Percentiles rank a stretch among this genome's conserved stretches.
Conservation (phyloP, 768 basidiomycete species). For the Solioccasus polychromus region DNA sequence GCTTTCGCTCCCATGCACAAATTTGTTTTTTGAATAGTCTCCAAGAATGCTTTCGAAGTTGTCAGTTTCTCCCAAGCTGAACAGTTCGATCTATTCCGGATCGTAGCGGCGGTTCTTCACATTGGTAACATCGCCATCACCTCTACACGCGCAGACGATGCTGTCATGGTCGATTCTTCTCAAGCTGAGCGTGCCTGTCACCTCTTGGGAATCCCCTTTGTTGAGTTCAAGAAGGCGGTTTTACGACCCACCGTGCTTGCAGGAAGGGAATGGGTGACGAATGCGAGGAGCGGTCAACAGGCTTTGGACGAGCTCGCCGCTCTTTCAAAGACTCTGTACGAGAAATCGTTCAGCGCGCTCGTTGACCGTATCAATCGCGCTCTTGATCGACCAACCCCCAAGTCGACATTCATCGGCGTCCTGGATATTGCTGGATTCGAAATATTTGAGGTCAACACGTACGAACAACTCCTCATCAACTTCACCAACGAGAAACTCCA, state of each 20-base stretch:
- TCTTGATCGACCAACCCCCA: constrained; percentile 87
- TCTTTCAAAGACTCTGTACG: constrained; percentile 93
- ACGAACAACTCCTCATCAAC: constrained; percentile 98
- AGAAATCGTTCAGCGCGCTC: constrained; percentile 91
- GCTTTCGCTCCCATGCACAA: not conserved
- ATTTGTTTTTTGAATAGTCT: constrained; percentile 4
- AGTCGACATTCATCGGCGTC: constrained; percentile 95
- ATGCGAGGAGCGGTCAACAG: constrained; percentile 87
- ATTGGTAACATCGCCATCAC: constrained; percentile 90
- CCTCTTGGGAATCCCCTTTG: constrained; percentile 81
- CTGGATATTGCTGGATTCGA: constrained; percentile 99
- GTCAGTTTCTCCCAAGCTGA: constrained; percentile 86
- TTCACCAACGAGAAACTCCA: constrained; percentile 98
- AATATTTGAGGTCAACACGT: constrained; percentile 91
- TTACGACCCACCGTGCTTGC: constrained; percentile 89
- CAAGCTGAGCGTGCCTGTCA: constrained; percentile 91
- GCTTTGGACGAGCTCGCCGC: constrained; percentile 90
- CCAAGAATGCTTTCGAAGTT: constrained; percentile 75
- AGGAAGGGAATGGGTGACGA: constrained; percentile 95
- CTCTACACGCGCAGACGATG: constrained; percentile 76
- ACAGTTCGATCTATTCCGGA: constrained; percentile 90
- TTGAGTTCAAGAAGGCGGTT: constrained; percentile 86
- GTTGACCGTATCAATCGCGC: constrained; percentile 96
- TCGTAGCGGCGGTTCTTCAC: constrained; percentile 91
- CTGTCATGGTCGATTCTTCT: constrained; percentile 71